phyloP scores from a whole-genome alignment of 2,329 filamentous ascomycete species.

The Diaporthe destruens region DNA sequence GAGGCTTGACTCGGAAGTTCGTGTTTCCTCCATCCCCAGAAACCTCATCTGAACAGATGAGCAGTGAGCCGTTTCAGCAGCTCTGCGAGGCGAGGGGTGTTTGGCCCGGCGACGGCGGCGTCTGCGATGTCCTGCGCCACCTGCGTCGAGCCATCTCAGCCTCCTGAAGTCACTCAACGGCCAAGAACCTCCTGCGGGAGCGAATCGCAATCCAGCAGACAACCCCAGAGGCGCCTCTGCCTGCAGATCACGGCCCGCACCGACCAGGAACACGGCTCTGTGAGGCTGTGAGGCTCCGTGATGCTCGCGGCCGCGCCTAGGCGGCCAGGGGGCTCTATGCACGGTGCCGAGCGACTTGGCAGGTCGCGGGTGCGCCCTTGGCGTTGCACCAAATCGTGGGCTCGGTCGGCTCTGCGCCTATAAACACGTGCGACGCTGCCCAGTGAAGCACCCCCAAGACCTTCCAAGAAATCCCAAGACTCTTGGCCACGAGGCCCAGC shows the following conservation, averaged over 20 bases:
- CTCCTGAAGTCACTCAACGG: slow-evolving; percentile 12
- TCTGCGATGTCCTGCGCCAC: slow-evolving; percentile 26
- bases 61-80: slow-evolving; percentile 25
- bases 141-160: slow-evolving; percentile 20
- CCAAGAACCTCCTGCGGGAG: slow-evolving; percentile 26
- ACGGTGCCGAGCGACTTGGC: slow-evolving; percentile 25
- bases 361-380: slow-evolving; percentile 23
- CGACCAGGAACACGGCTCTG: slow-evolving; percentile 29
- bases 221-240: slow-evolving; percentile 8
- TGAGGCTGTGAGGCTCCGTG: too few relatives aligned
- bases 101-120: slow-evolving; percentile 28
- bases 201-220: slow-evolving; percentile 31
- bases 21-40: slow-evolving; percentile 31
- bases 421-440: slow-evolving; percentile 30
- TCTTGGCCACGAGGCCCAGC: slow-evolving; percentile 20
- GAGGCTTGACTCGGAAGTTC: slow-evolving; percentile 33
- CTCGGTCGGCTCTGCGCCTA: slow-evolving; percentile 15
- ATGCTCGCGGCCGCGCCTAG: neutral
- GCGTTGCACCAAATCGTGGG: slow-evolving; percentile 26
- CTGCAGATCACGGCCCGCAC: slow-evolving; percentile 29
- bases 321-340: neutral
- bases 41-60: slow-evolving; percentile 29
- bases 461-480: slow-evolving; percentile 22
- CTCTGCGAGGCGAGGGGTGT: slow-evolving; percentile 2
- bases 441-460: slow-evolving; percentile 29